phyloP scores from a whole-genome alignment of 1,139 yeast genomes.

The Saccharomyces hybrid region DNA sequence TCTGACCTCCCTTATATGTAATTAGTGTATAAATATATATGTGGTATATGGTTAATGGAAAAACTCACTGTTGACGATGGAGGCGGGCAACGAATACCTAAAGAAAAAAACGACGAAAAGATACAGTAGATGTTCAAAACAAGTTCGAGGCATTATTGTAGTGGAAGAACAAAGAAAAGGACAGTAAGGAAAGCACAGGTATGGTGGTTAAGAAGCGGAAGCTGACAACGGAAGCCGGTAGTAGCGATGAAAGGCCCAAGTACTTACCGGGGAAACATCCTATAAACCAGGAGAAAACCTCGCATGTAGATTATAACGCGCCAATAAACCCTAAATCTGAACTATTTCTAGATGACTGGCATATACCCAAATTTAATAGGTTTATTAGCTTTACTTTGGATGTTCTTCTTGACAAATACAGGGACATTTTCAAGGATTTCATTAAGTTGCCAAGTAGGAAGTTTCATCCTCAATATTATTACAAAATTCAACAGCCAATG shows the following conservation, averaged over 20 bases:
- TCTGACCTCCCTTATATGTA: neutral
- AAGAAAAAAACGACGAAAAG: neutral
- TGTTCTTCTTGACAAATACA: slow-evolving; percentile 26
- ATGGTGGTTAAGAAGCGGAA: slow-evolving; percentile 27
- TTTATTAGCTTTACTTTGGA: slow-evolving; percentile 30
- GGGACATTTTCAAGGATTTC: slow-evolving; percentile 46
- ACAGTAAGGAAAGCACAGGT: neutral
- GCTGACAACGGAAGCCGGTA: slow-evolving; percentile 14
- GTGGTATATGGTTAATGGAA: neutral
- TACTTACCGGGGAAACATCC: slow-evolving; percentile 31
- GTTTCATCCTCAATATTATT: slow-evolving; percentile 75
- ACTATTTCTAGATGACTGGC: slow-evolving; percentile 26
- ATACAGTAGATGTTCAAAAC: neutral
- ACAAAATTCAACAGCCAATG: slow-evolving; percentile 55
- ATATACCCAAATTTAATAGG: slow-evolving; percentile 28
- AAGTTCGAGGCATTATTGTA: neutral
- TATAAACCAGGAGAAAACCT: slow-evolving; percentile 16
- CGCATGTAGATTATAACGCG: slow-evolving; percentile 22
- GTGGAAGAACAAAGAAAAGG: neutral
- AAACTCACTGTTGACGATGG: neutral
- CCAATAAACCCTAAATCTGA: slow-evolving; percentile 29
- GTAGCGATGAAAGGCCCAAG: slow-evolving; percentile 8
- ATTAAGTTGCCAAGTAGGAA: slow-evolving; percentile 65
- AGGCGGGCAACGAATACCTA: neutral
- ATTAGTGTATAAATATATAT: neutral